These are phyloP conservation scores for Barbarea vulgaris DNA, from an alignment of 345 rosid species.

Conservation along the genomic window DNA sequence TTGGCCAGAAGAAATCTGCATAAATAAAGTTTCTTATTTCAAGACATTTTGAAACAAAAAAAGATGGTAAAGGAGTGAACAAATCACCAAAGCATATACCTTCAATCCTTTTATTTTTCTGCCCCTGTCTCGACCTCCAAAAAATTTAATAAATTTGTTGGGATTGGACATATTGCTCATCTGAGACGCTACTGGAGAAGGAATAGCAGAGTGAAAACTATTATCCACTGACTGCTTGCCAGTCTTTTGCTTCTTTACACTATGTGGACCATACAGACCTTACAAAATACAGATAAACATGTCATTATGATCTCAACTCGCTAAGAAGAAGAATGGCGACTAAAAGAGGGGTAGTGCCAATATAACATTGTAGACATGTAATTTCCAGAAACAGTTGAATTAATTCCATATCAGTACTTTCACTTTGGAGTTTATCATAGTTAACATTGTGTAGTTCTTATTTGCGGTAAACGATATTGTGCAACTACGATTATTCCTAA, in stretches of 20 bases:
- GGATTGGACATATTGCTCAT: slow-evolving; percentile 93
- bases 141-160: slow-evolving; percentile 60
- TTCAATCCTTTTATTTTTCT: slow-evolving; percentile 73
- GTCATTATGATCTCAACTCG: slow-evolving; percentile 14
- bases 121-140: slow-evolving; percentile 69
- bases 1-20: slow-evolving; percentile 76
- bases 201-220: slow-evolving; percentile 59
- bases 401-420: neutral
- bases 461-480: neutral
- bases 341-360: neutral
- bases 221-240: slow-evolving; percentile 60
- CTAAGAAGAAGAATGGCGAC: neutral
- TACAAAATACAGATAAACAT: slow-evolving; percentile 39
- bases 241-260: slow-evolving; percentile 74
- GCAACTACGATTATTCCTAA: slow-evolving; percentile 18
- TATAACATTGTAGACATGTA: neutral
- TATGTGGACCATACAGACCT: slow-evolving; percentile 69
- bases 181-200: slow-evolving; percentile 85
- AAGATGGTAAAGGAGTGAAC: neutral
- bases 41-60: slow-evolving; percentile 31
- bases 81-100: slow-evolving; percentile 48
- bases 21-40: slow-evolving; percentile 29
- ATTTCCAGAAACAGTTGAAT: slow-evolving; percentile 2
- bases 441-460: slow-evolving; percentile 7
- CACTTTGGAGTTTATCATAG: slow-evolving; percentile 5